phyloP scores from a whole-genome alignment of 768 basidiomycete genomes.

The Tricholoma sp. region DNA sequence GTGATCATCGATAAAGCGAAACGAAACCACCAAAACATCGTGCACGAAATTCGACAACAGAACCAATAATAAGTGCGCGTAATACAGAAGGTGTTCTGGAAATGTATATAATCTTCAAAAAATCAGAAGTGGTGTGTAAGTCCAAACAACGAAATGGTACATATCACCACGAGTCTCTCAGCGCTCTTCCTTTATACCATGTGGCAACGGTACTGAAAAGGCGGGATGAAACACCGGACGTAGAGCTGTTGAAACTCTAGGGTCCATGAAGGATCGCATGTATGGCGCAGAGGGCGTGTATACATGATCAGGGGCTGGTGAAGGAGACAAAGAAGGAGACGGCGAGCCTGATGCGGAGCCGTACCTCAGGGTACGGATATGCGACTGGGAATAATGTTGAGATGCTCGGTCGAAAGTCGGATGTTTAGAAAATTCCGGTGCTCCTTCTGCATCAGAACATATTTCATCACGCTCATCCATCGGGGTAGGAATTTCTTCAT shows the following conservation, averaged over 20 bases:
- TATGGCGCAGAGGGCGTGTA: constrained; percentile 29
- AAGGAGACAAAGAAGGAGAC: constrained; percentile 12
- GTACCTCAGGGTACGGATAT: constrained; percentile 13
- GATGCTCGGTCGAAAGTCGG: background rate
- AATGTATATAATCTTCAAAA: too few species aligned
- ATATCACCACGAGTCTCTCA: too few species aligned
- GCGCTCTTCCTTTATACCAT: background rate
- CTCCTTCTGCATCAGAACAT: background rate
- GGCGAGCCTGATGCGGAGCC: constrained; percentile 10
- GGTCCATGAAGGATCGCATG: constrained; percentile 23
- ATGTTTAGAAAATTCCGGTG: background rate
- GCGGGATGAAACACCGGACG: constrained; percentile 25
- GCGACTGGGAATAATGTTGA: constrained; percentile 10
- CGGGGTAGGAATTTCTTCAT: constrained; percentile 18
- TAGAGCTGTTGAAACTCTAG: constrained; percentile 30
- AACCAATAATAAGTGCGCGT: too few species aligned
- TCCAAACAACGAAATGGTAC: too few species aligned
- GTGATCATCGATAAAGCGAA: too few species aligned
- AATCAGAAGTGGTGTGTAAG: too few species aligned
- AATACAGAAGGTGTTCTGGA: too few species aligned
- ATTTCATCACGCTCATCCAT: constrained; percentile 7
- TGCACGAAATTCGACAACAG: too few species aligned
- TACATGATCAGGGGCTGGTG: constrained; percentile 13
- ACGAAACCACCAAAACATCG: too few species aligned
- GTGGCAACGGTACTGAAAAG: background rate